phyloP scores from a whole-genome alignment of 1,284 basidiomycete species.

The Leccinum olivaceoglutinosum region DNA sequence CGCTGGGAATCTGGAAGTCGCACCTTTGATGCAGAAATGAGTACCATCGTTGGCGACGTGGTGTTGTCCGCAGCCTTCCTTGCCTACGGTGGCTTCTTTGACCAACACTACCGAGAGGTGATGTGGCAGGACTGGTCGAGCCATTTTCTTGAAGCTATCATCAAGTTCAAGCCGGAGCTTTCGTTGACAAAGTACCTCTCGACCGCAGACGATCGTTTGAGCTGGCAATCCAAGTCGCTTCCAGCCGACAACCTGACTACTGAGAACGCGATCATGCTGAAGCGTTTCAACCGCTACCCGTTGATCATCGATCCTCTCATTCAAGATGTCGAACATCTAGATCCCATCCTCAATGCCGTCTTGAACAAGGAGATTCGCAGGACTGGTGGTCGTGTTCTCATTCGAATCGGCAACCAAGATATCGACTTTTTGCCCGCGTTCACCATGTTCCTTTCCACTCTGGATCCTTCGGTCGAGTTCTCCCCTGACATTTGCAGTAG shows the following conservation, averaged over 20 bases:
- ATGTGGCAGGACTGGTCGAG: constrained; percentile 97
- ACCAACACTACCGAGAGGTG: constrained; percentile 94
- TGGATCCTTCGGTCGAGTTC: constrained; percentile 96
- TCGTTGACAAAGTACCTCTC: constrained; percentile 95
- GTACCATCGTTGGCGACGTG: constrained; percentile 97
- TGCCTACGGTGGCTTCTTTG: constrained; percentile 97
- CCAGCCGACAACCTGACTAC: constrained; percentile 94
- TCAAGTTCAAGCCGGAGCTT: constrained; percentile 91
- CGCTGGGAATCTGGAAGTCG: constrained; percentile 95
- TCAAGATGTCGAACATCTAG: constrained; percentile 96
- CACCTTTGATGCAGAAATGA: constrained; percentile 98
- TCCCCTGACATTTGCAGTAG: constrained; percentile 98
- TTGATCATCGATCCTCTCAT: constrained; percentile 48
- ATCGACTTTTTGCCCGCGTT: constrained; percentile 99
- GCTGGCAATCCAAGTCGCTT: constrained; percentile 92
- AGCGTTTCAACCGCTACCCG: too few relatives aligned
- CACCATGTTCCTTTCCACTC: constrained; percentile 97
- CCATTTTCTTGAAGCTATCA: constrained; percentile 84
- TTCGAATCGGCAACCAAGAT: constrained; percentile 96
- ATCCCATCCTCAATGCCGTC: constrained; percentile 97
- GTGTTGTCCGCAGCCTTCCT: constrained; percentile 95
- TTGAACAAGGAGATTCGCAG: constrained; percentile 95
- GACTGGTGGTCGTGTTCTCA: constrained; percentile 94
- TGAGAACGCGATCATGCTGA: constrained; percentile 37
- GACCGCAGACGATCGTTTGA: constrained; percentile 92